phyloP scores from a whole-genome alignment of 805 yeast genomes.

The Candida silvicultrix region DNA sequence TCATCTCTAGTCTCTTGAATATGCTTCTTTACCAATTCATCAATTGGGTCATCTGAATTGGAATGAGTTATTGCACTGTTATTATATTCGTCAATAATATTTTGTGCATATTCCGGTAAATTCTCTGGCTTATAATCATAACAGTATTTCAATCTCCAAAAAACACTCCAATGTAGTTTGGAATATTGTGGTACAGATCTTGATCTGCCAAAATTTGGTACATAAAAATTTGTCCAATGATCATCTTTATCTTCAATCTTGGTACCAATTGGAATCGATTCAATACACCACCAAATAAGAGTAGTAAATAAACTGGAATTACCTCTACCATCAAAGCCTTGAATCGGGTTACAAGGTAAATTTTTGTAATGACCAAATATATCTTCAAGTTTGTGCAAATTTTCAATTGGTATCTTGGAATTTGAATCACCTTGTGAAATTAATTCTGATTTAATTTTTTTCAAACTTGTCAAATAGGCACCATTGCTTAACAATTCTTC shows the following conservation, averaged over 20 bases:
- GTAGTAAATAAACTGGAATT: slow-evolving; percentile 20
- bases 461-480: slow-evolving; percentile 11
- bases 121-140: slow-evolving; percentile 40
- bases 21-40: slow-evolving; percentile 4
- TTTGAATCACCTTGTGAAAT: background rate
- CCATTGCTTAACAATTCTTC: slow-evolving; percentile 12
- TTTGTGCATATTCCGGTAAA: slow-evolving; percentile 31
- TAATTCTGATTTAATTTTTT: slow-evolving; percentile 8
- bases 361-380: slow-evolving; percentile 8
- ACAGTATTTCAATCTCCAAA: slow-evolving; percentile 45
- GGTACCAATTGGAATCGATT: slow-evolving; percentile 51
- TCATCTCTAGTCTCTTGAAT: slow-evolving; percentile 9
- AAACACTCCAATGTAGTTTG: slow-evolving; percentile 57
- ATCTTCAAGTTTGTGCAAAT: slow-evolving; percentile 1
- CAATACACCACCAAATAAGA: slow-evolving; percentile 56
- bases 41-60: slow-evolving; percentile 1
- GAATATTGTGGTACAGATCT: slow-evolving; percentile 44
- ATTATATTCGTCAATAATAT: slow-evolving; percentile 15
- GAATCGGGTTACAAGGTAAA: slow-evolving; percentile 20
- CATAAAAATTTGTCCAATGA: slow-evolving; percentile 41
- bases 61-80: background rate
- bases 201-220: slow-evolving; percentile 51
- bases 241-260: slow-evolving; percentile 41
- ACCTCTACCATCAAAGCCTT: slow-evolving; percentile 34
- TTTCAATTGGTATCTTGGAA: background rate